These are phyloP conservation scores for Teunomyces tritomae DNA, from an alignment of 805 yeast species.

Conservation along the genomic window DNA sequence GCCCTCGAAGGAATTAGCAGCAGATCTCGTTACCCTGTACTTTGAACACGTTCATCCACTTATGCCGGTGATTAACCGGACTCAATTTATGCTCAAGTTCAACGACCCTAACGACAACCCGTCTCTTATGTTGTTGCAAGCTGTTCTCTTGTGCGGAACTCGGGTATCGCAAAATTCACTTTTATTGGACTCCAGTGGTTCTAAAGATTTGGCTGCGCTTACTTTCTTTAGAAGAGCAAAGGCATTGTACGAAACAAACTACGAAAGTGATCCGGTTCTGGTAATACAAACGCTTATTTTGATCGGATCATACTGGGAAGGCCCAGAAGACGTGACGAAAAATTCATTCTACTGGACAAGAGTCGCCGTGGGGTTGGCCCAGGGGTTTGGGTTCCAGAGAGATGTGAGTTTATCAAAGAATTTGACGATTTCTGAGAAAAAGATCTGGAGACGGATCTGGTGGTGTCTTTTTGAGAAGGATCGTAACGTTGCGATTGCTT, in stretches of 20 bases:
- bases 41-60: constrained; percentile 66
- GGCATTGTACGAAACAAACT: constrained; percentile 67
- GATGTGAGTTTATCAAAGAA: constrained; percentile 42
- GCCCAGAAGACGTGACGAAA: constrained; percentile 65
- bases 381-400: constrained; percentile 74
- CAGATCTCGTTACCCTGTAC: constrained; percentile 58
- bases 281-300: constrained; percentile 60
- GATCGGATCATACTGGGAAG: constrained; percentile 71
- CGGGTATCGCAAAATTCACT: constrained; percentile 56
- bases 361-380: constrained; percentile 67
- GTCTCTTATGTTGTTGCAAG: constrained; percentile 62
- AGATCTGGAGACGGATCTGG: constrained; percentile 67
- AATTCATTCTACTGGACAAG: constrained; percentile 70
- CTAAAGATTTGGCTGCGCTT: constrained; percentile 49
- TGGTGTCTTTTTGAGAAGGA: constrained; percentile 77
- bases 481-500: constrained; percentile 64
- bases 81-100: constrained; percentile 55
- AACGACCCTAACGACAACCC: constrained; percentile 59
- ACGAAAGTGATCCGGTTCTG: constrained; percentile 62
- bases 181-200: constrained; percentile 47
- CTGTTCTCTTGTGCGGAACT: constrained; percentile 68
- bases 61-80: constrained; percentile 64
- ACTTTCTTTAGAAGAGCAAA: constrained; percentile 68
- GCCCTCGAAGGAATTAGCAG: constrained; percentile 58
- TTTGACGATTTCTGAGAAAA: constrained; percentile 38